Base-by-base conservation (phyloP, 495 filamentous ascomycete genomes). In the Penicillium riverlandense region DNA sequence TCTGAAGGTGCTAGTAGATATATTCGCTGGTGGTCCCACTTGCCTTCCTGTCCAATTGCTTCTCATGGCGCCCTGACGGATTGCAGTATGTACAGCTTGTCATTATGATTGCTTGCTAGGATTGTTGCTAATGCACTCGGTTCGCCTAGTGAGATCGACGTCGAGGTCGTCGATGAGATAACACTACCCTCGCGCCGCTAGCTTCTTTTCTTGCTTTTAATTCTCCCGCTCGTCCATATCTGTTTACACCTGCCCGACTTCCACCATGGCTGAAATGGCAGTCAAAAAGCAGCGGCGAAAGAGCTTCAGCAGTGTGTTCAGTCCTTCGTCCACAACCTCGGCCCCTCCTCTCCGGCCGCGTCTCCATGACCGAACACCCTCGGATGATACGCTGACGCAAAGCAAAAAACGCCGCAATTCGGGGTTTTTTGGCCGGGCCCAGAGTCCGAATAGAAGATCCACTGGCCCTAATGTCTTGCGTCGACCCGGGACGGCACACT, bases 351-450 rank as follows among this genome's bases (percentile, higher is more conserved):
- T 40, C 50, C 53, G 57, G 40, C 53, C 55, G 45, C 8, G 37
- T 15, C 28, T 57, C 37, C 65, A 69, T 44, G 55, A 58, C 38
- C 62, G 67, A 30, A 63, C 67, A 22, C 59, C 70, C 7, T 66
- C 65, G 4, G 66, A 71, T 45, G 68, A 69, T 42, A 41, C 40
- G 29, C 52, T 61, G 15, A 50, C 54, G 12, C 45, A 58, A 50
- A 61, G 59, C 16, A 70, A 67, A 52, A 67, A 62, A 55, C 70
- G 66, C 33, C 67, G 66, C 49, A 71, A 73, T 45, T 73, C 70
- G 4, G 61, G 65, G 12, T 73, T 73, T 44, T 71, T 73, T 54
- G 60, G 66, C 32, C 57, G 57, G 28, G 50, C 57, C 33, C 49
- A 55, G 35, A 61, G 54, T 15, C 55, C 52, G 8, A 55, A 38